phyloP scores from a whole-genome alignment of 805 yeast genomes.

The Saccharomycopsis babjevae region DNA sequence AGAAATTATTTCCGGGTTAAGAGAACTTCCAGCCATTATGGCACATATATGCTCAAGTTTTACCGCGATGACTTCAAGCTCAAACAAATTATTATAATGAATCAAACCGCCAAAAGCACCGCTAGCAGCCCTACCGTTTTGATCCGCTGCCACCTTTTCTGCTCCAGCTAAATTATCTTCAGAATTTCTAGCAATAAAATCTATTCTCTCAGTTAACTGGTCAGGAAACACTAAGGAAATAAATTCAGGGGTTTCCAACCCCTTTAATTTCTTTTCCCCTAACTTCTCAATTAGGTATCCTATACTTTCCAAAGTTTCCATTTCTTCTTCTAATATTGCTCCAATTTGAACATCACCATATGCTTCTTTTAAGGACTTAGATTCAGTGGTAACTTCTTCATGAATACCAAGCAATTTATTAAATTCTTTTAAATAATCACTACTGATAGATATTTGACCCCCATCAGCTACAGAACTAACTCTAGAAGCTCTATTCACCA shows the following conservation, averaged over 20 bases:
- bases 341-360: constrained; percentile 39
- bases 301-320: constrained; percentile 50
- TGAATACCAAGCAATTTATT: constrained; percentile 40
- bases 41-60: constrained; percentile 52
- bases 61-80: constrained; percentile 44
- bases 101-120: constrained; percentile 19
- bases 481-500: constrained; percentile 92
- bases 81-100: constrained; percentile 33
- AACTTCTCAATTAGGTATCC: constrained; percentile 60
- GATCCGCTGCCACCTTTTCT: neutral
- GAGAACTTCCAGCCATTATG: constrained; percentile 30
- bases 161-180: constrained; percentile 26
- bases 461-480: constrained; percentile 95
- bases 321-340: constrained; percentile 53
- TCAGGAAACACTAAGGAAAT: constrained; percentile 73
- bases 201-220: constrained; percentile 51
- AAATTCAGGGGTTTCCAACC: constrained; percentile 85
- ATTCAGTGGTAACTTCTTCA: constrained; percentile 23
- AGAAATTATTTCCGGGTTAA: constrained; percentile 17
- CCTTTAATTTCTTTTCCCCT: constrained; percentile 87
- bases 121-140: constrained; percentile 6
- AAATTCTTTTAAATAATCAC: constrained; percentile 71
- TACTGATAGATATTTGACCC: constrained; percentile 87
- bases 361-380: constrained; percentile 28
- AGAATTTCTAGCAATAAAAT: constrained; percentile 24